A percentile compares a stretch with the other conserved stretches of the same genome.
Conservation (phyloP, 148 eudicot genomes). For the Oxyria digyna region DNA sequence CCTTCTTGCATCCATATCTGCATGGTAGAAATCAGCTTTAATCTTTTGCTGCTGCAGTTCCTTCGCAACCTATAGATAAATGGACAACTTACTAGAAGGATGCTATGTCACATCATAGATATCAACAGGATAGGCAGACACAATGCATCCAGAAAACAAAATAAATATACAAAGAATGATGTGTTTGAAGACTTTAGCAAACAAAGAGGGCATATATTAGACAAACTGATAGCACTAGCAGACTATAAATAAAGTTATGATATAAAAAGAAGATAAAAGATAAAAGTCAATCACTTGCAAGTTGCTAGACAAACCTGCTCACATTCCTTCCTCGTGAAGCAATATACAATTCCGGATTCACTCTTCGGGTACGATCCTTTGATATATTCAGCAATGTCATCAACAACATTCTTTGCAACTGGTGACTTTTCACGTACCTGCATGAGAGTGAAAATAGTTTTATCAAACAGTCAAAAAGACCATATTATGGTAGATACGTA, state of each 20-base stretch:
- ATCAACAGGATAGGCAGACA: not conserved
- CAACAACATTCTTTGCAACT: slow-evolving; percentile 68
- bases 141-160: not conserved
- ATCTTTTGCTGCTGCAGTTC: slow-evolving; percentile 78
- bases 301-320: slow-evolving; percentile 48
- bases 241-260: not conserved
- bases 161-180: not conserved
- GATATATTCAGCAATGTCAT: slow-evolving; percentile 81
- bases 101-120: not conserved
- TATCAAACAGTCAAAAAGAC: not conserved
- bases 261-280: not conserved
- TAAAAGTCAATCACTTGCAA: not conserved
- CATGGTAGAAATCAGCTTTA: slow-evolving; percentile 86
- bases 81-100: not conserved
- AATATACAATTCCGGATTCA: slow-evolving; percentile 96
- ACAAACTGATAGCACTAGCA: not conserved
- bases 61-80: slow-evolving; percentile 55
- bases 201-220: not conserved
- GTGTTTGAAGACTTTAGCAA: not conserved
- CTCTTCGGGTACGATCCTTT: slow-evolving; percentile 67
- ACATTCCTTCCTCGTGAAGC: slow-evolving; percentile 97
- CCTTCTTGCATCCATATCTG: slow-evolving; percentile 83
- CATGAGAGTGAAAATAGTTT: slow-evolving; percentile 9
- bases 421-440: slow-evolving; percentile 95
- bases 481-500: not conserved